Percentiles rank a stretch among this genome's conserved stretches.
phyloP scores from a whole-genome alignment of 257 asterid genomes.

The Forsythia suspensa region DNA sequence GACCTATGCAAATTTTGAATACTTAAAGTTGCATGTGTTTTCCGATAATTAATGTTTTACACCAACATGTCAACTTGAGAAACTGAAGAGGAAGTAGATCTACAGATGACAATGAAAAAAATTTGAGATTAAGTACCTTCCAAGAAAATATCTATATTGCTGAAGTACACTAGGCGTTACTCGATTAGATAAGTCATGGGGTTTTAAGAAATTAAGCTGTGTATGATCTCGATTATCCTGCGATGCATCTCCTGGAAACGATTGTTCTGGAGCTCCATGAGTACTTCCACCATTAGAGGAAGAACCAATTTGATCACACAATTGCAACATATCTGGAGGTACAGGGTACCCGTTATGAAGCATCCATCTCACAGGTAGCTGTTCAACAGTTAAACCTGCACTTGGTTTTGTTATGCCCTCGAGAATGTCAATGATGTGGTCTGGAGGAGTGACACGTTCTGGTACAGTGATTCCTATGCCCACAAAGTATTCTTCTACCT shows the following conservation, averaged over 20 bases:
- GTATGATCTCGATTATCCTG: slow-evolving; percentile 49
- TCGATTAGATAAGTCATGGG: slow-evolving; percentile 66
- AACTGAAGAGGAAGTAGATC: slow-evolving; percentile 3
- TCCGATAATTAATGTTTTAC: neutral
- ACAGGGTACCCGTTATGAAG: slow-evolving; percentile 94
- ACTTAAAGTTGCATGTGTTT: neutral
- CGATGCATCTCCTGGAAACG: slow-evolving; percentile 32
- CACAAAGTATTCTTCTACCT: slow-evolving; percentile 82
- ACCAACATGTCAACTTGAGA: neutral
- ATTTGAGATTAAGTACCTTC: slow-evolving; percentile 59
- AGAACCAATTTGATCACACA: slow-evolving; percentile 70
- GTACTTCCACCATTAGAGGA: slow-evolving; percentile 55
- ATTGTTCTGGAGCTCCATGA: slow-evolving; percentile 33
- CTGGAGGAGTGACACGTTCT: slow-evolving; percentile 90
- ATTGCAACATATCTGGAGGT: slow-evolving; percentile 90
- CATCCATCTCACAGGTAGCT: slow-evolving; percentile 97
- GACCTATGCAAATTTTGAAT: neutral
- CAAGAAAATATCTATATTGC: slow-evolving; percentile 84
- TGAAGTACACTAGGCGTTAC: slow-evolving; percentile 60
- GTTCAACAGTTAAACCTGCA: slow-evolving; percentile 64
- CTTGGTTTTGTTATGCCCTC: slow-evolving; percentile 81
- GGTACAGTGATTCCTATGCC: slow-evolving; percentile 77
- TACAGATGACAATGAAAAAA: neutral
- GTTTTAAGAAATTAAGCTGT: slow-evolving; percentile 32
- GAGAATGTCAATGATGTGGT: slow-evolving; percentile 85